Conservation (phyloP, 768 basidiomycete genomes). For the Lentinula detonsa region DNA sequence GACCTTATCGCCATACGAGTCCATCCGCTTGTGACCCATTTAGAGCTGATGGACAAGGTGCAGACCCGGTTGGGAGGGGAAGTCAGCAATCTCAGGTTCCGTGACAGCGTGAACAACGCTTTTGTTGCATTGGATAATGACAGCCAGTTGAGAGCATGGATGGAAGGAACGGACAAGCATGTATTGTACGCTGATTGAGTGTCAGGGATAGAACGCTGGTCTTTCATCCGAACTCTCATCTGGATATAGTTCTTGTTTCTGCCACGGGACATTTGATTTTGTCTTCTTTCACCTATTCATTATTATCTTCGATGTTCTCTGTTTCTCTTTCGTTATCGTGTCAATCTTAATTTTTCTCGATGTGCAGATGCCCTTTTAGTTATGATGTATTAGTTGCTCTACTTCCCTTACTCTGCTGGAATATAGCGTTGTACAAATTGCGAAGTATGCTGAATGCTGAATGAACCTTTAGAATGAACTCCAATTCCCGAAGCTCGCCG, state of each 20-base stretch:
- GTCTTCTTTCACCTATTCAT: slow-evolving; percentile 1
- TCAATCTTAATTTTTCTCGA: background rate
- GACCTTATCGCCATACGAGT: slow-evolving; percentile 97
- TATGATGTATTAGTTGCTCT: slow-evolving; percentile 3
- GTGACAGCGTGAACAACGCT: slow-evolving; percentile 61
- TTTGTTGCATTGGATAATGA: slow-evolving; percentile 62
- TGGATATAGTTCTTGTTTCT: background rate
- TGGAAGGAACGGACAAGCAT: slow-evolving; percentile 76
- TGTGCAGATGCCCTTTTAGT: background rate
- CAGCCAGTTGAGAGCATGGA: slow-evolving; percentile 62
- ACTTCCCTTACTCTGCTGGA: background rate
- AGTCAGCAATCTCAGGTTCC: slow-evolving; percentile 63
- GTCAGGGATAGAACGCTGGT: background rate
- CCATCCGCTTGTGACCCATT: slow-evolving; percentile 83
- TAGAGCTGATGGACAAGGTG: slow-evolving; percentile 88
- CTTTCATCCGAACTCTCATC: background rate
- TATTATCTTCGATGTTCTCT: slow-evolving; percentile 7
- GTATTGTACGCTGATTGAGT: slow-evolving; percentile 72
- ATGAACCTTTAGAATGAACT: too few relatives aligned
- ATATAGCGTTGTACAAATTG: too few relatives aligned
- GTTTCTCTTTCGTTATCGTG: slow-evolving; percentile 4
- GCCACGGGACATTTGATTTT: slow-evolving; percentile 1
- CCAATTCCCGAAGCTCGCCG: background rate
- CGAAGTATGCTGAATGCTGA: too few relatives aligned
- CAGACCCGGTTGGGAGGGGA: slow-evolving; percentile 78